Percentiles rank a stretch among this genome's conserved stretches.
phyloP scores from a whole-genome alignment of 345 rosid species.

The Populus simonii region DNA sequence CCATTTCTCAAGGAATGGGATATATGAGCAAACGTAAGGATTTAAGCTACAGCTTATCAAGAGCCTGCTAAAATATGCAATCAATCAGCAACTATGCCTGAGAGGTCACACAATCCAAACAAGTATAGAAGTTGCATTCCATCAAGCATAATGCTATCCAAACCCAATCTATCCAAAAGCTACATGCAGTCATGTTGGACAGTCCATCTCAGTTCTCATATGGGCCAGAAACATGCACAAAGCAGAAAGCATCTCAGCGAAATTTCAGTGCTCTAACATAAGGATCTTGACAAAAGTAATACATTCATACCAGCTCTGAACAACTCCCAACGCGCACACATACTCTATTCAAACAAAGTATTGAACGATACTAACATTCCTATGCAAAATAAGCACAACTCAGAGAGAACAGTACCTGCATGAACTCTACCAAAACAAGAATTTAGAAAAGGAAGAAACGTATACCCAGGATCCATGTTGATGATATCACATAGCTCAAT shows the following conservation, averaged over 20 bases:
- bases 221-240: neutral
- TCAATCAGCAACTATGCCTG: neutral
- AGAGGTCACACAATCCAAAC: neutral
- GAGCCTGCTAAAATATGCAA: neutral
- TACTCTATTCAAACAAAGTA: neutral
- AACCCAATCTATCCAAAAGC: neutral
- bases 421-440: neutral
- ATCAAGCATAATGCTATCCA: neutral
- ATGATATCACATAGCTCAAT: conserved; percentile 88
- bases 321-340: neutral
- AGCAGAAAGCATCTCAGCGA: neutral
- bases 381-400: neutral
- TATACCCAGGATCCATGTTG: conserved; percentile 87
- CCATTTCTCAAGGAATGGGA: neutral
- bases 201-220: neutral
- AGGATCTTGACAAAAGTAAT: neutral
- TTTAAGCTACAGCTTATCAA: neutral
- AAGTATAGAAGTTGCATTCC: neutral
- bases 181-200: neutral
- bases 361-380: neutral
- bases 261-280: neutral
- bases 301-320: neutral
- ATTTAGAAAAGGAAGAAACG: conserved; percentile 2
- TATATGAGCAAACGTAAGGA: neutral
- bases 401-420: neutral